phyloP scores from a whole-genome alignment of 208 protist genomes.

The Crithidia mellificae region DNA sequence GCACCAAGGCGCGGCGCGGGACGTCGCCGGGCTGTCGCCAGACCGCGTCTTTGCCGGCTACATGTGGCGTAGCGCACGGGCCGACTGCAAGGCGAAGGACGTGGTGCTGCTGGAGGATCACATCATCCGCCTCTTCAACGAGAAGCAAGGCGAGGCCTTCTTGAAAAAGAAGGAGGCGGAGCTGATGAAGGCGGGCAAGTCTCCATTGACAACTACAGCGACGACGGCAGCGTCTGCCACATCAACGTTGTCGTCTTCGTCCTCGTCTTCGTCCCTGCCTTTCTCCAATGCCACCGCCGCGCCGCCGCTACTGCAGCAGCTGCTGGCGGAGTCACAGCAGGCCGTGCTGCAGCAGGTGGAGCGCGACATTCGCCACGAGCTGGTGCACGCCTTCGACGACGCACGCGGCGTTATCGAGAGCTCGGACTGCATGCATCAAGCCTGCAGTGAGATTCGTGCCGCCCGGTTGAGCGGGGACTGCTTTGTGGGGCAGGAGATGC shows the following conservation, averaged over 20 bases:
- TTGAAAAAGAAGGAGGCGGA: conserved; percentile 21
- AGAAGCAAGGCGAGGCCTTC: conserved; percentile 17
- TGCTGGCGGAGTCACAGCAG: conserved; percentile 28
- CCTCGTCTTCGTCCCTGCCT: neutral
- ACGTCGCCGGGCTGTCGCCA: conserved; percentile 18
- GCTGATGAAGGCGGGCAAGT: conserved; percentile 10
- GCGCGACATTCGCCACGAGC: conserved; percentile 91
- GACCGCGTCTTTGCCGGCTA: conserved; percentile 62
- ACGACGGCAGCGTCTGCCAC: too few relatives aligned
- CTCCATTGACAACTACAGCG: too few relatives aligned
- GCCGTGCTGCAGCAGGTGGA: conserved; percentile 55
- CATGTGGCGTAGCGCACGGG: conserved; percentile 66
- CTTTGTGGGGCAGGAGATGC: conserved; percentile 64
- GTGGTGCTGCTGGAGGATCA: conserved; percentile 78
- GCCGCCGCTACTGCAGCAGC: conserved; percentile 21
- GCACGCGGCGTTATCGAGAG: conserved; percentile 85
- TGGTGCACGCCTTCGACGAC: conserved; percentile 95
- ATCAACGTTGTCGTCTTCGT: neutral
- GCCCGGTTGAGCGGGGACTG: conserved; percentile 94
- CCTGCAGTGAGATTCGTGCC: conserved; percentile 95
- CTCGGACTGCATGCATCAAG: conserved; percentile 90
- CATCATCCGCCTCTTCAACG: conserved; percentile 27
- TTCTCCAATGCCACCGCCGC: neutral
- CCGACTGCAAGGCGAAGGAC: conserved; percentile 70
- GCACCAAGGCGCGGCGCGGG: neutral